Conservation (phyloP, 139 green algal species). For the Raphidocelis subcapitata region DNA sequence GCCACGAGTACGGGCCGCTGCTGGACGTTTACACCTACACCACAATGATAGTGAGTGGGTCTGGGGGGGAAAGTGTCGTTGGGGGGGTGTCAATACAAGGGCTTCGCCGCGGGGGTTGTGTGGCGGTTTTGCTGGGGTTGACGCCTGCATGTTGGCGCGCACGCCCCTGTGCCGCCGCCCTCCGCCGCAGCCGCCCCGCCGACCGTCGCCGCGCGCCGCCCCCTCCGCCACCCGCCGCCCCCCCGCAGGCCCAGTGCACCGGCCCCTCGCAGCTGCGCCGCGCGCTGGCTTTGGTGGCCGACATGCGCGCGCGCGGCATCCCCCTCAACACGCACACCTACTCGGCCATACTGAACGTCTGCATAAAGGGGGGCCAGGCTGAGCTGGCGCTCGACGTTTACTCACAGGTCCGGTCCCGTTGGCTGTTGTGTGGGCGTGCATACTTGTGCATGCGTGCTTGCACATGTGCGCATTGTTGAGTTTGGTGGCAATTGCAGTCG, state of each 20-base stretch:
- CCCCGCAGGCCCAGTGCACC: conserved; percentile 51
- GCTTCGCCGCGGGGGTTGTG: neutral
- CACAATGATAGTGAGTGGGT: conserved; percentile 51
- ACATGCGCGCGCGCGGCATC: conserved; percentile 58
- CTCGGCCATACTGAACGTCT: conserved; percentile 38
- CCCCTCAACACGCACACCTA: conserved; percentile 72
- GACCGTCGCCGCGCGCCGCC: neutral
- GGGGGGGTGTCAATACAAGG: neutral
- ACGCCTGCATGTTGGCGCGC: neutral
- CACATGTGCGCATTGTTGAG: neutral
- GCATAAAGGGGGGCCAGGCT: conserved; percentile 23
- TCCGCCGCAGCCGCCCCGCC: neutral
- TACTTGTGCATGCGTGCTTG: neutral
- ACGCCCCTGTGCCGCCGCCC: neutral
- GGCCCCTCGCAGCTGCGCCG: conserved; percentile 48
- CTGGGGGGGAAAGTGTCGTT: neutral
- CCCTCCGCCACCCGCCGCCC: neutral
- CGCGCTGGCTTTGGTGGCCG: conserved; percentile 50
- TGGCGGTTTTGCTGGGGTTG: neutral
- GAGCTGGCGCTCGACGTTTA: conserved; percentile 55
- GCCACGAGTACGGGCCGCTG: conserved; percentile 33
- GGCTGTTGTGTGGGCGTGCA: neutral
- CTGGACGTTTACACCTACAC: conserved; percentile 72
- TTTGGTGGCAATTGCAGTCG: no score
- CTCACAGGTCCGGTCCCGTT: conserved; percentile 21